Evolutionary conservation across 1,284 basidiomycete genomes (phyloP).

Genomic region (Clitocybe nebularis): DNA sequence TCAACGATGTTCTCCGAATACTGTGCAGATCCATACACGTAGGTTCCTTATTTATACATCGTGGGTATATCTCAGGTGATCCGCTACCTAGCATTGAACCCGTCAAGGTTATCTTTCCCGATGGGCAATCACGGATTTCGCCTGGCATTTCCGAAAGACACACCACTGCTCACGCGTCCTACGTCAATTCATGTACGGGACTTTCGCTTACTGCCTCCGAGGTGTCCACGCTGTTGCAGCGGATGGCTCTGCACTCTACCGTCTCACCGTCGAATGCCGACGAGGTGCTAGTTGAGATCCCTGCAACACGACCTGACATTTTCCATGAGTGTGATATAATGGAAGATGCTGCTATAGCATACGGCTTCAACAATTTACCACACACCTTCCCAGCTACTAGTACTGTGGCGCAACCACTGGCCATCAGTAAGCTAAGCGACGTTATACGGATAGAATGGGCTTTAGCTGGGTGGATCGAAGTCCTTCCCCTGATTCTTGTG

Average conservation of each 20-base stretch:
- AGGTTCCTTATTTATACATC: slow-evolving; percentile 26
- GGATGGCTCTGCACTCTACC: slow-evolving; percentile 70
- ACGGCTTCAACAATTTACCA: slow-evolving; percentile 96
- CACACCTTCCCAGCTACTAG: slow-evolving; percentile 91
- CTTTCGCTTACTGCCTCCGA: slow-evolving; percentile 63
- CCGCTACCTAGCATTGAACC: slow-evolving; percentile 76
- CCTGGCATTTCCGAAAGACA: slow-evolving; percentile 77
- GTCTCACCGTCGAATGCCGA: slow-evolving; percentile 50
- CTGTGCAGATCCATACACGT: slow-evolving; percentile 89
- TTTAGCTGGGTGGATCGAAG: slow-evolving; percentile 93
- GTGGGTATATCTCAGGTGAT: background rate
- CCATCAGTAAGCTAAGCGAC: slow-evolving; percentile 89
- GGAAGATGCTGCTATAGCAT: slow-evolving; percentile 97
- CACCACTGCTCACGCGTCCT: slow-evolving; percentile 79
- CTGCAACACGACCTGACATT: slow-evolving; percentile 93
- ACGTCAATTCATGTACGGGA: slow-evolving; percentile 95
- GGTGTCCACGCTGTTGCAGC: slow-evolving; percentile 63
- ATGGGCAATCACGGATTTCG: slow-evolving; percentile 74
- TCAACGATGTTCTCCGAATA: slow-evolving; percentile 98
- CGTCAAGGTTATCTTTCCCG: slow-evolving; percentile 76
- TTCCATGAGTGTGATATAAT: slow-evolving; percentile 98
- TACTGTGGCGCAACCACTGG: slow-evolving; percentile 90
- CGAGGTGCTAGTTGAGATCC: slow-evolving; percentile 75
- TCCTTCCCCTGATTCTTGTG: slow-evolving; percentile 90
- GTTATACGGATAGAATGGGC: slow-evolving; percentile 90